Percentiles rank a stretch among this genome's conserved stretches.
phyloP scores from a whole-genome alignment of 441 rosid species.

The Melastoma candidum region DNA sequence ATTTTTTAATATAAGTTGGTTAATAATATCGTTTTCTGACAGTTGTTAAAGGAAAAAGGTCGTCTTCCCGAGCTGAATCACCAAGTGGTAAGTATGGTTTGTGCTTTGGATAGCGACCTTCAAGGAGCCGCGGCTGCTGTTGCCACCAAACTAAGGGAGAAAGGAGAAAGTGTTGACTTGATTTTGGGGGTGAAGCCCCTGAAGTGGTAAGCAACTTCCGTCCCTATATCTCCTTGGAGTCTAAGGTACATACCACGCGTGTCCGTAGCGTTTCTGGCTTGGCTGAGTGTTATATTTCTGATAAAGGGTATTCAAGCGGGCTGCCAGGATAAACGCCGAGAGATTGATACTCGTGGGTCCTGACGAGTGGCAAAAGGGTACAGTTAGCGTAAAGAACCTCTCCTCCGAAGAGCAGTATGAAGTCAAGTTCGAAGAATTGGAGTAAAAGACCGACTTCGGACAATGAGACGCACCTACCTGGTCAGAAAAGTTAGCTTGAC shows the following conservation, averaged over 20 bases:
- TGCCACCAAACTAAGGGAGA: slow-evolving; percentile 60
- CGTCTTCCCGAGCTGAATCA: slow-evolving; percentile 51
- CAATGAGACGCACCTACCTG: too few relatives aligned
- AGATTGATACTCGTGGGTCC: slow-evolving; percentile 70
- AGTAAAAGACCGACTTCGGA: slow-evolving; percentile 12
- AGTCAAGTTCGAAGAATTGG: slow-evolving; percentile 60
- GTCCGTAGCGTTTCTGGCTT: not conserved
- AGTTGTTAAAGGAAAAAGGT: slow-evolving; percentile 84
- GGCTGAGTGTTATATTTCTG: not conserved
- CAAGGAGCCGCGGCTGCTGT: slow-evolving; percentile 76
- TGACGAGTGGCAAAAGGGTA: slow-evolving; percentile 69
- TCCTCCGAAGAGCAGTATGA: slow-evolving; percentile 66
- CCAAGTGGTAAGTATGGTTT: slow-evolving; percentile 65
- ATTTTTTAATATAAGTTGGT: too few relatives aligned
- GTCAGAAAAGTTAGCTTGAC: too few relatives aligned
- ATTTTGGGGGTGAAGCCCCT: slow-evolving; percentile 81
- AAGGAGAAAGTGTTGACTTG: slow-evolving; percentile 72
- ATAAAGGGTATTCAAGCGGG: slow-evolving; percentile 82
- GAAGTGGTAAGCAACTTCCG: slow-evolving; percentile 40
- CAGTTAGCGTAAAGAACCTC: slow-evolving; percentile 68
- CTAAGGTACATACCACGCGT: too few relatives aligned
- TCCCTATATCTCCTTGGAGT: not conserved
- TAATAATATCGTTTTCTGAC: slow-evolving; percentile 1
- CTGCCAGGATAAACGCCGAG: slow-evolving; percentile 57
- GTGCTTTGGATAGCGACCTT: slow-evolving; percentile 66